phyloP scores from a whole-genome alignment of 2,329 filamentous ascomycete genomes.

The Colletotrichum gloeosporioides region DNA sequence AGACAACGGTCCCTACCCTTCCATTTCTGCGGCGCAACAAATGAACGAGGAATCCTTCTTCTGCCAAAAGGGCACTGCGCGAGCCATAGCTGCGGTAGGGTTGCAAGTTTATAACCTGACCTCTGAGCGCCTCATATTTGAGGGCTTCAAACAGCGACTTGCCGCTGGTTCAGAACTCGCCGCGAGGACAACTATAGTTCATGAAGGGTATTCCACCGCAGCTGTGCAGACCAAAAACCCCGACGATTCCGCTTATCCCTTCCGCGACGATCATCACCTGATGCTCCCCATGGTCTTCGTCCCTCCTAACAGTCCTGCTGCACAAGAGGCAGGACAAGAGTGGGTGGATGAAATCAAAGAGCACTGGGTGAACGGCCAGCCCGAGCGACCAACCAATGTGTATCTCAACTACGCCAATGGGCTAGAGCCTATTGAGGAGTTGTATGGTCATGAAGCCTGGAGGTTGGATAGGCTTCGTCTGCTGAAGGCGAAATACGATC shows the following conservation, averaged over 20 bases:
- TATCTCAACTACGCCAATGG: constrained; percentile 31
- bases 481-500: background rate
- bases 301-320: background rate
- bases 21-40: constrained; percentile 5
- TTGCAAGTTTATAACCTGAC: background rate
- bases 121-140: background rate
- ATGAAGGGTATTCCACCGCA: constrained; percentile 30
- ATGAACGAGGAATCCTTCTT: background rate
- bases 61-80: background rate
- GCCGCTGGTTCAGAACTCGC: background rate
- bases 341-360: background rate
- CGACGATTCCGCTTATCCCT: constrained; percentile 23
- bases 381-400: background rate
- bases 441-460: constrained; percentile 23
- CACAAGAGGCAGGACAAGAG: background rate
- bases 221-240: constrained; percentile 12
- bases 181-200: background rate
- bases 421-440: constrained; percentile 22
- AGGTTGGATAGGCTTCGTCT: background rate
- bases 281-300: background rate
- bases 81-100: background rate
- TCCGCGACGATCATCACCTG: constrained; percentile 24
- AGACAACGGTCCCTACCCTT: constrained; percentile 24
- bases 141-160: background rate
- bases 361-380: constrained; percentile 26